These are phyloP conservation scores for Calonectria pauciramosa DNA, from an alignment of 2,329 filamentous ascomycete species.

Conservation along the genomic window DNA sequence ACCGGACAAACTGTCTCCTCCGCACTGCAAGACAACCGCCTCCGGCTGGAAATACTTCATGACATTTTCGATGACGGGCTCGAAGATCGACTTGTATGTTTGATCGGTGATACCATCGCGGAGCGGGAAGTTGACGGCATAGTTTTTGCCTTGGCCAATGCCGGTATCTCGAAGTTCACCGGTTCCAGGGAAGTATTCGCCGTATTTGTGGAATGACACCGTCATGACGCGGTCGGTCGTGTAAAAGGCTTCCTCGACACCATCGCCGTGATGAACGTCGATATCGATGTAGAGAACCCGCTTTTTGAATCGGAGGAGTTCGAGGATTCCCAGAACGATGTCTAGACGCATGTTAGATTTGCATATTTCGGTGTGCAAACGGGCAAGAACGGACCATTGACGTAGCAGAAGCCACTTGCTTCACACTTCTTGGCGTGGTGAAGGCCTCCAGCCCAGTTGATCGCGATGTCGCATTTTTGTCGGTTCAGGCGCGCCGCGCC, in stretches of 20 bases:
- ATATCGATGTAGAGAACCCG: constrained; percentile 99
- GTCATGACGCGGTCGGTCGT: constrained; percentile 95
- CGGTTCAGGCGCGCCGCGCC: constrained; percentile 91
- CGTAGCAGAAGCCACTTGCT: constrained; percentile 97
- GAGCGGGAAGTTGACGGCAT: constrained; percentile 91
- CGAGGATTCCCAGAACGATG: constrained; percentile 95
- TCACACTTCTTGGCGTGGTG: constrained; percentile 98
- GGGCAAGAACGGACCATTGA: constrained; percentile 79
- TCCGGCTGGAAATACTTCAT: constrained; percentile 91
- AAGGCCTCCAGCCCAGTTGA: constrained; percentile 98
- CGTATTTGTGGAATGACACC: constrained; percentile 96
- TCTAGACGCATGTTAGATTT: constrained; percentile 65
- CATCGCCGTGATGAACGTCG: constrained; percentile 93
- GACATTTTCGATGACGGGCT: constrained; percentile 88
- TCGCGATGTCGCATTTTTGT: constrained; percentile 93
- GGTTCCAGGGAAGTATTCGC: constrained; percentile 95
- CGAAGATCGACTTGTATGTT: constrained; percentile 92
- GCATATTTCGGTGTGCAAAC: not conserved
- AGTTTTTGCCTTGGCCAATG: constrained; percentile 88
- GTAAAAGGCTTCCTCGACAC: constrained; percentile 94
- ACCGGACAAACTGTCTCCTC: constrained; percentile 93
- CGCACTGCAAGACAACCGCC: constrained; percentile 95
- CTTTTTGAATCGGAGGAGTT: constrained; percentile 90
- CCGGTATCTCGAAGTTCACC: constrained; percentile 90
- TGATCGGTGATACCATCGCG: constrained; percentile 92